Conservation (phyloP, 108 stramenopile species). For the Nitzschia sp. region DNA sequence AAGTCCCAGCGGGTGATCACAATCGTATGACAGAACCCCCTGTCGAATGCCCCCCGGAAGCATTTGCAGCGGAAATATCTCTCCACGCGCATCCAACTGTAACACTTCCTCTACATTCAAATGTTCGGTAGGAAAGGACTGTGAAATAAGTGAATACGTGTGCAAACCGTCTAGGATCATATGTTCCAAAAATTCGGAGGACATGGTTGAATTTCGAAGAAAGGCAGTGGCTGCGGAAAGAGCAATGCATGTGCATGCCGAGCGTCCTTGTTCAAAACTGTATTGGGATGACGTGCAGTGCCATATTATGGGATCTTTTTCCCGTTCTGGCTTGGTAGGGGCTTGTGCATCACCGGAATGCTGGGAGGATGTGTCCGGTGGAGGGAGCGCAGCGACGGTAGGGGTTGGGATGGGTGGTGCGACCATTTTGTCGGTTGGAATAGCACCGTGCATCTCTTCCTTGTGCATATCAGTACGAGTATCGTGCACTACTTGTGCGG, state of each 20-base stretch:
- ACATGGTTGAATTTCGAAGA: conserved; percentile 29
- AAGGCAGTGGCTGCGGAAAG: conserved; percentile 53
- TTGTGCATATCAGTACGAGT: too few relatives aligned
- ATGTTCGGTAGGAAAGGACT: conserved; percentile 50
- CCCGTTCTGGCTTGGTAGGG: too few relatives aligned
- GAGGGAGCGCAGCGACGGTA: too few relatives aligned
- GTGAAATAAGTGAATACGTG: conserved; percentile 27
- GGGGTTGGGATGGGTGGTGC: too few relatives aligned
- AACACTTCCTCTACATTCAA: conserved; percentile 77
- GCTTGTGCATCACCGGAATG: too few relatives aligned
- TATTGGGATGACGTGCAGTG: conserved; percentile 63
- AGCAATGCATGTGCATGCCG: conserved; percentile 80
- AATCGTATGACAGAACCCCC: conserved; percentile 56
- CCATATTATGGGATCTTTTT: too few relatives aligned
- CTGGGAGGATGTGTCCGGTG: too few relatives aligned
- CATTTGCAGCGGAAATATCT: conserved; percentile 29
- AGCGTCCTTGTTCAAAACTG: conserved; percentile 52
- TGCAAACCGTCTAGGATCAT: conserved; percentile 51
- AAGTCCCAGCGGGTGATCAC: conserved; percentile 56
- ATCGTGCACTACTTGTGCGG: too few relatives aligned
- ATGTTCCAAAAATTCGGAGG: conserved; percentile 40
- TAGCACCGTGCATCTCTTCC: too few relatives aligned
- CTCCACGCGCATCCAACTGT: not conserved
- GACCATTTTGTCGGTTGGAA: too few relatives aligned
- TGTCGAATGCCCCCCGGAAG: conserved; percentile 56